These are phyloP conservation scores for Russula sp. DNA, from an alignment of 768 basidiomycete genomes.

Conservation along the genomic window DNA sequence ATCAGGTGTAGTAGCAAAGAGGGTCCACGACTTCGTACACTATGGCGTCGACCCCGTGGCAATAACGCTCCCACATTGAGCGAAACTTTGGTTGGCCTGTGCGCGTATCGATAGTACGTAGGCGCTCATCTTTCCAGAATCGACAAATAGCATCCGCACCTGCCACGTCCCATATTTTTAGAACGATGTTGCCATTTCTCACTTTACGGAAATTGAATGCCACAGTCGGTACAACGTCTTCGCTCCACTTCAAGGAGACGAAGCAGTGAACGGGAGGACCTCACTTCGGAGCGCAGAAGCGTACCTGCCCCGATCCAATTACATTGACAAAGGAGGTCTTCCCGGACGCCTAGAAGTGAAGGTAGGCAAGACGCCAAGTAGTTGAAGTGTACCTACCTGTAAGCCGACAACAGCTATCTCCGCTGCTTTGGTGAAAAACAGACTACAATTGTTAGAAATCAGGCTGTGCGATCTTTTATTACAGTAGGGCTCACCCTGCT, in stretches of 20 bases:
- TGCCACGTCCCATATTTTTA: constrained; percentile 96
- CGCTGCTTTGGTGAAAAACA: constrained; percentile 84
- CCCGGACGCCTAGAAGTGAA: constrained; percentile 65
- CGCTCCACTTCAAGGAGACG: constrained; percentile 61
- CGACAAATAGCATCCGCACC: constrained; percentile 40
- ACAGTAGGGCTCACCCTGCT: constrained; percentile 34
- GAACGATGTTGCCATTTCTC: constrained; percentile 80
- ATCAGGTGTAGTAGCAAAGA: not conserved
- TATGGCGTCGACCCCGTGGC: constrained; percentile 87
- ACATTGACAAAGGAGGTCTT: constrained; percentile 95
- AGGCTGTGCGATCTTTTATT: not conserved
- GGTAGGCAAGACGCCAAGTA: not conserved
- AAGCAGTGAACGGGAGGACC: not conserved
- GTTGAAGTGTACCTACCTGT: constrained; percentile 46
- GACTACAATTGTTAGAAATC: constrained; percentile 33
- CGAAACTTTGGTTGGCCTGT: constrained; percentile 88
- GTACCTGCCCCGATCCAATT: constrained; percentile 76
- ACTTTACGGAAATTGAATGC: constrained; percentile 90
- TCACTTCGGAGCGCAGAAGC: constrained; percentile 4
- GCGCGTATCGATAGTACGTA: not conserved
- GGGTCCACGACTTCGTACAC: constrained; percentile 47
- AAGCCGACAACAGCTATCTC: constrained; percentile 91
- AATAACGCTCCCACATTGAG: constrained; percentile 95
- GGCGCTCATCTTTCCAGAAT: not conserved
- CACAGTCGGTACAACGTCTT: constrained; percentile 94